Conservation (phyloP, 805 yeast species). For the Wickerhamiella dianesei region DNA sequence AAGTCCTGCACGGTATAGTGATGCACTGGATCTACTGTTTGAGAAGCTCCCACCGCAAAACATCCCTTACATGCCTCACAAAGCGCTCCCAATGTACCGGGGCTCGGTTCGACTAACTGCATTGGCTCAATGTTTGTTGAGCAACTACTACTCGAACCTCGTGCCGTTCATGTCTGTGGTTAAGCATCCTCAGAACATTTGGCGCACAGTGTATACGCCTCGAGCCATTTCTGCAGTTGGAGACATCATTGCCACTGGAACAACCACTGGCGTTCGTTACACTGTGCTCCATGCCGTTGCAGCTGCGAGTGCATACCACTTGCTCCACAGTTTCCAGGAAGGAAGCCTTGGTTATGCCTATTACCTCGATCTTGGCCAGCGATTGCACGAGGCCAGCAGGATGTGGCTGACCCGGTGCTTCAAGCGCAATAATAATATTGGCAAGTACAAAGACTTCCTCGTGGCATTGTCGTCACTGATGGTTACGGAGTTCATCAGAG, state of each 20-base stretch:
- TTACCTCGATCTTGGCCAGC: conserved; percentile 59
- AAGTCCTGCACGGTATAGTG: neutral
- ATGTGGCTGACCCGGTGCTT: conserved; percentile 49
- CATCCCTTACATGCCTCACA: neutral
- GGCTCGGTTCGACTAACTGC: conserved; percentile 21
- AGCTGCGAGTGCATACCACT: conserved; percentile 70
- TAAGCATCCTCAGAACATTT: conserved; percentile 62
- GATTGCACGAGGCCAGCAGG: conserved; percentile 62
- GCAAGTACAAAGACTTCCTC: conserved; percentile 67
- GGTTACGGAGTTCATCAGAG: conserved; percentile 71
- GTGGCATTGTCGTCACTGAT: conserved; percentile 71
- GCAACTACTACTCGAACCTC: conserved; percentile 59
- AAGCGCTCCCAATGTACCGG: conserved; percentile 1
- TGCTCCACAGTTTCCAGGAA: conserved; percentile 57
- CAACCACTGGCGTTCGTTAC: conserved; percentile 60
- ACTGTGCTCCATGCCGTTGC: conserved; percentile 65
- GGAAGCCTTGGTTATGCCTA: conserved; percentile 56
- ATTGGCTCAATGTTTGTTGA: conserved; percentile 54
- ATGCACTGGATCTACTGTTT: conserved; percentile 5
- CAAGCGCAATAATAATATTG: conserved; percentile 31
- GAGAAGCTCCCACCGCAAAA: conserved; percentile 2
- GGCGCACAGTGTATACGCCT: conserved; percentile 80
- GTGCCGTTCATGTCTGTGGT: conserved; percentile 70
- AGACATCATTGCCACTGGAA: conserved; percentile 60
- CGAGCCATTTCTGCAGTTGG: conserved; percentile 73